Percentiles rank a stretch among this genome's conserved stretches.
Evolutionary conservation across 2,329 filamentous ascomycete genomes (phyloP).

Genomic region (Hypoxylon sp.): DNA sequence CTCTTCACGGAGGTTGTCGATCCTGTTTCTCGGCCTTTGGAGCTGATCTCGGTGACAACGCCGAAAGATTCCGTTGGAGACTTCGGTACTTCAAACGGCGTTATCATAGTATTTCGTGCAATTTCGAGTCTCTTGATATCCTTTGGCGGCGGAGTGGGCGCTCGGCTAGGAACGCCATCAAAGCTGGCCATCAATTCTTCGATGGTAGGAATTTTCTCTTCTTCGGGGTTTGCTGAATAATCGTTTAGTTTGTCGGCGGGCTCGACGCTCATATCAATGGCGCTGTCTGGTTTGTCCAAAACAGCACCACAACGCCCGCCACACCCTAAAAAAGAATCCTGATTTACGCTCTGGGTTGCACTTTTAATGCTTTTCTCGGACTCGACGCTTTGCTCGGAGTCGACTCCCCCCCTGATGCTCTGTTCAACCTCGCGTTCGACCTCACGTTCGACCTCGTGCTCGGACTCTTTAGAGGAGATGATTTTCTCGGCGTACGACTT

Average conservation of each 20-base stretch:
- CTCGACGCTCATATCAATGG: constrained; percentile 50
- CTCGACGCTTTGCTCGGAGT: too few species aligned
- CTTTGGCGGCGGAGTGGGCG: constrained; percentile 47
- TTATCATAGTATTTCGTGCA: constrained; percentile 39
- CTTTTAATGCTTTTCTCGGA: constrained; percentile 14
- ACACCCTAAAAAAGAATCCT: constrained; percentile 44
- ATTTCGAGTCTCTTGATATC: constrained; percentile 44
- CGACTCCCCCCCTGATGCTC: constrained; percentile 10
- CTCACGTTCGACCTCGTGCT: constrained; percentile 37
- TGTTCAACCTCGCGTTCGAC: constrained; percentile 32
- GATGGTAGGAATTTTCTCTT: constrained; percentile 41
- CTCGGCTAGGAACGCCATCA: constrained; percentile 41
- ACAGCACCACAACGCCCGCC: constrained; percentile 42
- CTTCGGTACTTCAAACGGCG: constrained; percentile 38
- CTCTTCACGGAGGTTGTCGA: constrained; percentile 21
- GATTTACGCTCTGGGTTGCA: constrained; percentile 15
- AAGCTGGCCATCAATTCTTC: constrained; percentile 42
- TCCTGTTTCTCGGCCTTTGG: constrained; percentile 20
- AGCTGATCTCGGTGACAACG: constrained; percentile 42
- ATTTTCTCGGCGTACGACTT: constrained; percentile 64
- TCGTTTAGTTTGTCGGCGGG: constrained; percentile 36
- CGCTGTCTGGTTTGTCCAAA: constrained; percentile 52
- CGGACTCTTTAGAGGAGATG: constrained; percentile 36
- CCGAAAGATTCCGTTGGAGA: constrained; percentile 36
- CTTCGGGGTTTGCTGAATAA: constrained; percentile 29